Evolutionary conservation across 2,329 filamentous ascomycete species (phyloP).

Genomic region (Scedosporium minutisporum): DNA sequence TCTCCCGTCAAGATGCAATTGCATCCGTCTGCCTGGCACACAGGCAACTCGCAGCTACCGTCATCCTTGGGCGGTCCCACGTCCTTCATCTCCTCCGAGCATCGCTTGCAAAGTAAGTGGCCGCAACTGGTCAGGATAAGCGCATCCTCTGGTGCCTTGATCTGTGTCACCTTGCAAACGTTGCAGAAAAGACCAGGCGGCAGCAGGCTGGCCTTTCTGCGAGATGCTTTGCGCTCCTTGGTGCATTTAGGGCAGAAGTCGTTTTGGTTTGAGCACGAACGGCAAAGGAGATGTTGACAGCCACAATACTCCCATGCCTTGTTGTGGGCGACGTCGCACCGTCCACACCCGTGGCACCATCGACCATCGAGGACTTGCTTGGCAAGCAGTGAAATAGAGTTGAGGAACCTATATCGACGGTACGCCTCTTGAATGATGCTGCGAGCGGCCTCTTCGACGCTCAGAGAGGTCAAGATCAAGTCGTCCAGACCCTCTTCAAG

Average conservation of each 20-base stretch:
- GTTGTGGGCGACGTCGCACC: background rate
- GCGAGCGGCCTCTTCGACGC: conserved; percentile 1
- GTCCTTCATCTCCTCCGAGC: conserved; percentile 6
- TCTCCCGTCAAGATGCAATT: conserved; percentile 1
- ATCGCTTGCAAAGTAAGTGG: conserved; percentile 15
- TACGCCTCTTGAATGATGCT: background rate
- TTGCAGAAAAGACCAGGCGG: conserved; percentile 5
- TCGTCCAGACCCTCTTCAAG: conserved; percentile 13
- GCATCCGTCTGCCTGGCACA: conserved; percentile 11
- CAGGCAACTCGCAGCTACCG: background rate
- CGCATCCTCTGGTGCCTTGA: background rate
- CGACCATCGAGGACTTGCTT: background rate
- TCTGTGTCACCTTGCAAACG: background rate
- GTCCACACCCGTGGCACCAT: background rate
- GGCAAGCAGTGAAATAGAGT: background rate
- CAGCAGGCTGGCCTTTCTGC: background rate
- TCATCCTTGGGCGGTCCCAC: background rate
- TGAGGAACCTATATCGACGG: conserved; percentile 2
- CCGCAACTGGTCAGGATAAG: conserved; percentile 17
- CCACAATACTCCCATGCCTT: background rate
- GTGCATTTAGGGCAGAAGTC: background rate
- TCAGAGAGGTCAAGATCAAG: conserved; percentile 13
- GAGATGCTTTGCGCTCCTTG: background rate
- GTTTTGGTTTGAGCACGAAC: background rate
- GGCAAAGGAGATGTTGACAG: background rate